Evolutionary conservation across 345 rosid species (phyloP).

Genomic region (Fremontodendron californicum): DNA sequence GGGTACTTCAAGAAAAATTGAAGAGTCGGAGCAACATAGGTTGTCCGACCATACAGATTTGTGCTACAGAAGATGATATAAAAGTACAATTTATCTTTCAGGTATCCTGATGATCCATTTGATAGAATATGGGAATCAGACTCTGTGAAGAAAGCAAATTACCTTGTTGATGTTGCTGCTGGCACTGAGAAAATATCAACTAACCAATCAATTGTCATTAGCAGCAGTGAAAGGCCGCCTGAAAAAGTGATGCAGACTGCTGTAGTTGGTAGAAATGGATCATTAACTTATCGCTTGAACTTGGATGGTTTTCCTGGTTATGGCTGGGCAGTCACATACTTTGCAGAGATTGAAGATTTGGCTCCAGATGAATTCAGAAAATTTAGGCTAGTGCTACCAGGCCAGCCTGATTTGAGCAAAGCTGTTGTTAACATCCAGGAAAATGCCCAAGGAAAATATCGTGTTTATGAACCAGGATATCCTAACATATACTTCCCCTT

Average conservation of each 20-base stretch:
- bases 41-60: too few species aligned
- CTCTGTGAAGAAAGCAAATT: conserved; percentile 68
- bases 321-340: conserved; percentile 87
- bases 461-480: conserved; percentile 84
- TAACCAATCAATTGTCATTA: conserved; percentile 41
- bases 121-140: conserved; percentile 98
- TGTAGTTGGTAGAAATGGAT: conserved; percentile 93
- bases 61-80: background rate
- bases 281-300: conserved; percentile 77
- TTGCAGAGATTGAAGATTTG: conserved; percentile 91
- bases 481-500: conserved; percentile 74
- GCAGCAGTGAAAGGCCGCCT: conserved; percentile 57
- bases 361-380: conserved; percentile 66
- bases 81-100: conserved; percentile 19
- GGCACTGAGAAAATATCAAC: conserved; percentile 83
- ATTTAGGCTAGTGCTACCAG: conserved; percentile 77
- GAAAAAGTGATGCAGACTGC: conserved; percentile 98
- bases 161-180: conserved; percentile 89
- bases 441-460: conserved; percentile 75
- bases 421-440: conserved; percentile 81
- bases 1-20: too few species aligned
- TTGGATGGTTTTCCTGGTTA: conserved; percentile 89
- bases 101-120: conserved; percentile 96
- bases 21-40: too few species aligned
- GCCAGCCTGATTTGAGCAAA: conserved; percentile 66